phyloP scores from a whole-genome alignment of 2,329 filamentous ascomycete genomes.

The Cytospora paraplurivora region DNA sequence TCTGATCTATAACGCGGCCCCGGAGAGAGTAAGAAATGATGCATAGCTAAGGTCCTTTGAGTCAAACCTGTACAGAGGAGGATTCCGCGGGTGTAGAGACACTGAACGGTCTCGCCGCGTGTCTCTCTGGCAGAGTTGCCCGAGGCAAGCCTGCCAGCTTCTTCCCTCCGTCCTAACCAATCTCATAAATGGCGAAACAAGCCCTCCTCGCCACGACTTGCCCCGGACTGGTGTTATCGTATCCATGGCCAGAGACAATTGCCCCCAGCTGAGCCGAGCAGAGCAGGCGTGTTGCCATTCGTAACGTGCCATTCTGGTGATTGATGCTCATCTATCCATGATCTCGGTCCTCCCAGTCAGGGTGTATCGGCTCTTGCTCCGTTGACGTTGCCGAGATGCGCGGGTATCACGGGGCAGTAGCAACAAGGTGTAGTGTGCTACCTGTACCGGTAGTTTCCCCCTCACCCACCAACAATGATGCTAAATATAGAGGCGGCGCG shows the following conservation, averaged over 20 bases:
- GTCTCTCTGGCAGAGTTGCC: neutral
- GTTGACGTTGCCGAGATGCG: neutral
- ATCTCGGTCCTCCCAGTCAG: neutral
- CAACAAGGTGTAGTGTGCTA: neutral
- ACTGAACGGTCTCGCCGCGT: neutral
- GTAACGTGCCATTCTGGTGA: neutral
- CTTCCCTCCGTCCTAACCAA: constrained; percentile 3
- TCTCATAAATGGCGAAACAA: constrained; percentile 2
- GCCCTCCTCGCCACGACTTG: neutral
- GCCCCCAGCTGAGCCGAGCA: neutral
- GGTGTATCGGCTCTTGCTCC: neutral
- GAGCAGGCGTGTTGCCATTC: neutral
- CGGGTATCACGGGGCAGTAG: neutral
- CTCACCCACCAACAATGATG: constrained; percentile 4
- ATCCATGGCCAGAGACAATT: constrained; percentile 3
- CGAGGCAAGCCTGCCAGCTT: neutral
- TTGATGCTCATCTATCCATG: neutral
- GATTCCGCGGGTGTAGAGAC: neutral
- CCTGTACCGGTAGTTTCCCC: neutral
- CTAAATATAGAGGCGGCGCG: constrained; percentile 22
- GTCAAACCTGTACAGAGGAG: neutral
- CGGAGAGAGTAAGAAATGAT: constrained; percentile 26
- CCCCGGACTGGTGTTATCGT: neutral
- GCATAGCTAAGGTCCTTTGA: constrained; percentile 23
- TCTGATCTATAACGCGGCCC: constrained; percentile 11